A percentile compares a stretch with the other conserved stretches of the same genome.
Evolutionary conservation across 805 yeast species (phyloP).

Genomic region (Candida silvicultrix): DNA sequence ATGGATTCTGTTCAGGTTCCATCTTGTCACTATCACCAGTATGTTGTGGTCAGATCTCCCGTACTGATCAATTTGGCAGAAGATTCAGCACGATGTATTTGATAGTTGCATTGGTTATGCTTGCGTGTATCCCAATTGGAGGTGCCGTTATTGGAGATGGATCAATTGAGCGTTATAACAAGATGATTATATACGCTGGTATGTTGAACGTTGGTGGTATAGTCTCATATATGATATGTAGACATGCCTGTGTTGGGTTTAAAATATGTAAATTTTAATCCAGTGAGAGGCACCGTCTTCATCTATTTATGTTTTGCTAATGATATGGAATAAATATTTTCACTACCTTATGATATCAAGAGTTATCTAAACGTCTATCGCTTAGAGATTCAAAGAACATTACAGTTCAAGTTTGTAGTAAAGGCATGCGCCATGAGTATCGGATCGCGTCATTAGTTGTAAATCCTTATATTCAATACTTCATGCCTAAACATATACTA

Average conservation of each 20-base stretch:
- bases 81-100: conserved; percentile 49
- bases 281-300: too few relatives aligned
- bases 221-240: conserved; percentile 29
- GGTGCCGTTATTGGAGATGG: conserved; percentile 34
- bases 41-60: conserved; percentile 41
- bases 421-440: too few relatives aligned
- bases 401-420: too few relatives aligned
- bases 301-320: too few relatives aligned
- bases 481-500: too few relatives aligned
- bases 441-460: too few relatives aligned
- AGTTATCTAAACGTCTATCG: too few relatives aligned
- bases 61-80: conserved; percentile 42
- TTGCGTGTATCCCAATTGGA: conserved; percentile 40
- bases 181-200: conserved; percentile 36
- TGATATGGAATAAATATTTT: too few relatives aligned
- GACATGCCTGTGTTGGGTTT: conserved; percentile 36
- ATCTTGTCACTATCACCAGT: conserved; percentile 33
- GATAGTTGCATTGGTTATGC: conserved; percentile 40
- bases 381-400: too few relatives aligned
- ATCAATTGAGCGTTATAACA: conserved; percentile 26
- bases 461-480: too few relatives aligned
- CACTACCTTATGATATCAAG: too few relatives aligned
- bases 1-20: conserved; percentile 47
- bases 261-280: conserved; percentile 27
- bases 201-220: conserved; percentile 29